phyloP scores from a whole-genome alignment of 768 basidiomycete genomes.

The Leccinum truebloodii region DNA sequence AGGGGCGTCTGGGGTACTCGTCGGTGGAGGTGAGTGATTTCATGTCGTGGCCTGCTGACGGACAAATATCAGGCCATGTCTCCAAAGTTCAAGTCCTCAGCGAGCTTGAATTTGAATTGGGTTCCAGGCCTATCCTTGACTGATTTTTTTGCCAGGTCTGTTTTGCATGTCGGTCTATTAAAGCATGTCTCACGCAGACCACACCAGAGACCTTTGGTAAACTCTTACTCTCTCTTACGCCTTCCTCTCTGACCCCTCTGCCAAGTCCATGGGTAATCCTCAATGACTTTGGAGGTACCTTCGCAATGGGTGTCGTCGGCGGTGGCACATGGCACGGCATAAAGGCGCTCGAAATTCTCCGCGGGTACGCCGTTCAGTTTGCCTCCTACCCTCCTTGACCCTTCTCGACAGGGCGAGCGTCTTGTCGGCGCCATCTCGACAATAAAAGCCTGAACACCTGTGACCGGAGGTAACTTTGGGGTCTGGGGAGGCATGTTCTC shows the following conservation, averaged over 20 bases:
- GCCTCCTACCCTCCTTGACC: neutral
- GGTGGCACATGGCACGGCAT: conserved; percentile 99
- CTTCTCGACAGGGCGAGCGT: conserved; percentile 77
- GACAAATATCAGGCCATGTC: too few relatives aligned
- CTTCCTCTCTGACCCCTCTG: too few relatives aligned
- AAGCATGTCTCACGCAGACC: conserved; percentile 85
- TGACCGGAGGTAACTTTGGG: conserved; percentile 96
- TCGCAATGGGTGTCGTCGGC: conserved; percentile 39
- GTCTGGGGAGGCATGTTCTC: conserved; percentile 99
- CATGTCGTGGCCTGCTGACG: too few relatives aligned
- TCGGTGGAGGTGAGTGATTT: too few relatives aligned
- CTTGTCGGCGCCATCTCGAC: conserved; percentile 92
- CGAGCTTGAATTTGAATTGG: too few relatives aligned
- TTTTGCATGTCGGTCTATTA: neutral
- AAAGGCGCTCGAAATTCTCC: conserved; percentile 98
- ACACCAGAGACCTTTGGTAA: conserved; percentile 91
- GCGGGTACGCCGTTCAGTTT: conserved; percentile 54
- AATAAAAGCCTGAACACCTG: conserved; percentile 97
- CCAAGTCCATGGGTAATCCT: too few relatives aligned
- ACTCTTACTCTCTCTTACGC: conserved; percentile 29
- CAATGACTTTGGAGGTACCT: too few relatives aligned
- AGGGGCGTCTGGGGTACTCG: too few relatives aligned
- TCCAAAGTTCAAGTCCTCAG: too few relatives aligned
- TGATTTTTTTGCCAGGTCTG: too few relatives aligned
- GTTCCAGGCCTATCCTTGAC: too few relatives aligned